Evolutionary conservation across 2,329 filamentous ascomycete species (phyloP), one percentile per base, ranked within the genome.

Genomic region (Alternaria sp.): DNA sequence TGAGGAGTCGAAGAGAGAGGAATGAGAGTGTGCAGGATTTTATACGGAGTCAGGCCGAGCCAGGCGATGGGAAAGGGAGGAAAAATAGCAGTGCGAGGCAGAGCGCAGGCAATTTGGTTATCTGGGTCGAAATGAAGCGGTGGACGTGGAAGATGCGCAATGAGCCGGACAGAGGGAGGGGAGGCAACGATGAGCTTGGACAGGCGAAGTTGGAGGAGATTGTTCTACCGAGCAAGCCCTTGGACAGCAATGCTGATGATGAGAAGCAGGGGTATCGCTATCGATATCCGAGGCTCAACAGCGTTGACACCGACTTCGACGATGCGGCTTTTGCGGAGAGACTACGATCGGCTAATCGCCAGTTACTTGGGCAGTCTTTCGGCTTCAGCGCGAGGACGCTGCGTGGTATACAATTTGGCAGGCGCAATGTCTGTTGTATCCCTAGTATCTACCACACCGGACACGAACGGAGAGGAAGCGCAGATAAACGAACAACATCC

Each of bases 271-370:
- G 6, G 8, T 6, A 38, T 38, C 16, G 34, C 4, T n/a, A n/a
- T 16, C 14, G 16, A 16, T 10, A 18, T 18, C 28, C 27, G 27
- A 16, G 48, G 40, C 18, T 28, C 20, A 32, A 16, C 3, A 20
- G 20, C 34, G 28, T 5, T 16, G 25, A 54, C 8, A 11, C 8
- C n/a, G 25, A 22, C 22, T 77, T 76, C 36, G 75, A 76, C 56
- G 74, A 77, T 57, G 63, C 60, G 11, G 63, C 63, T 38, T 65
- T 77, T 28, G 73, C 74, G 0, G 44, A 66, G 5, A 52, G 57
- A 14, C 52, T 76, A 3, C 63, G 60, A 9, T 38, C 27, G 11
- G 65, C 55, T 14, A 67, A 77, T 27, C 43, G 46, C 6, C 49
- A 48, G 4, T 65, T 77, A 5, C 59, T 69, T 8, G 73, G 74